These are phyloP conservation scores for Naumovozyma dairenensis DNA, from an alignment of 805 yeast species.

Conservation along the genomic window DNA sequence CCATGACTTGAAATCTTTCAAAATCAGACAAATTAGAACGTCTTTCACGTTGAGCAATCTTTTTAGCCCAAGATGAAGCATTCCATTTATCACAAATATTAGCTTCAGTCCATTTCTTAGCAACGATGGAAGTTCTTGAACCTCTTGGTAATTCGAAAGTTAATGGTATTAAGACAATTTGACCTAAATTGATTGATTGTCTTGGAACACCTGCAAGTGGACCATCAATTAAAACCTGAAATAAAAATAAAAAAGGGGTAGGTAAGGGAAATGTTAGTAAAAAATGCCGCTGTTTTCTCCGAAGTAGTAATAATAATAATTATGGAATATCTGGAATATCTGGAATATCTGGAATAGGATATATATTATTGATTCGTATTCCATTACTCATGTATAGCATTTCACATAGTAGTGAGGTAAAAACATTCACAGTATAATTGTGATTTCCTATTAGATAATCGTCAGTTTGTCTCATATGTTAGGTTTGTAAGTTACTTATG, in stretches of 20 bases:
- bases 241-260: no score
- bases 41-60: conserved; percentile 89
- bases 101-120: conserved; percentile 90
- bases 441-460: no score
- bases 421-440: no score
- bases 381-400: no score
- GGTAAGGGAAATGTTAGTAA: conserved; percentile 3
- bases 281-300: no score
- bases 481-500: no score
- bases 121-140: conserved; percentile 73
- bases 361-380: no score
- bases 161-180: conserved; percentile 87
- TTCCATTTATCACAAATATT: conserved; percentile 87
- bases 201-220: conserved; percentile 83
- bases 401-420: no score
- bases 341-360: no score
- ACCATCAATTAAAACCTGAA: conserved; percentile 87
- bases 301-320: no score
- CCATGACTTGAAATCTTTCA: conserved; percentile 98
- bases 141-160: conserved; percentile 92
- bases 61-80: conserved; percentile 93
- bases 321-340: no score
- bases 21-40: conserved; percentile 92
- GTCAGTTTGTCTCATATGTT: no score
- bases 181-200: conserved; percentile 81